phyloP scores from a whole-genome alignment of 2,329 filamentous ascomycete species.

The Simplicillium aogashimaense region DNA sequence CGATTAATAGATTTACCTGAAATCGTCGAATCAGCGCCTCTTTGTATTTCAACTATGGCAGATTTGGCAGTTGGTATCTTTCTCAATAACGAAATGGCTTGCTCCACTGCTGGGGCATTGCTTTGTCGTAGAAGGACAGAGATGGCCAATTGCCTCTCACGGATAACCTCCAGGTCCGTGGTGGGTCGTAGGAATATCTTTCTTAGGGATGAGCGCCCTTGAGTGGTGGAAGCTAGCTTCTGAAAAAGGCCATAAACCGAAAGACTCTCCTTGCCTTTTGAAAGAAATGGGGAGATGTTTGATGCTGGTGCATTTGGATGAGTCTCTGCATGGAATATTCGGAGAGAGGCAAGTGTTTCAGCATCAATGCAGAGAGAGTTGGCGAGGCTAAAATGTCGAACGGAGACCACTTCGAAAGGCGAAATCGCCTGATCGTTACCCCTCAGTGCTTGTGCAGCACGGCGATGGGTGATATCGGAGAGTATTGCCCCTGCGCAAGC shows the following conservation, averaged over 20 bases:
- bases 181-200: conserved; percentile 75
- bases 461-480: conserved; percentile 58
- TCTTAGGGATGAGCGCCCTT: conserved; percentile 67
- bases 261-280: conserved; percentile 59
- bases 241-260: conserved; percentile 81
- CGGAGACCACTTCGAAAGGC: conserved; percentile 45
- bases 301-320: conserved; percentile 76
- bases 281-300: conserved; percentile 27
- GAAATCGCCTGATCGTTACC: conserved; percentile 41
- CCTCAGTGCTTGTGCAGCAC: conserved; percentile 49
- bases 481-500: conserved; percentile 84
- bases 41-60: conserved; percentile 60
- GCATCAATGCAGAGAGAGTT: conserved; percentile 66
- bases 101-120: conserved; percentile 47
- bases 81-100: conserved; percentile 51
- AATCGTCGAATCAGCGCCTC: conserved; percentile 56
- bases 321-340: conserved; percentile 73
- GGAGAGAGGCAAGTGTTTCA: conserved; percentile 72
- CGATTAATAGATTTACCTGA: conserved; percentile 44
- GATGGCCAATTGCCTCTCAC: conserved; percentile 62
- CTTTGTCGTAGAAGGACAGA: conserved; percentile 55
- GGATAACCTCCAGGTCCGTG: conserved; percentile 56
- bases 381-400: conserved; percentile 67
- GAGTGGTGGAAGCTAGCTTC: conserved; percentile 62
- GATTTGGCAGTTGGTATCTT: conserved; percentile 68